phyloP scores from a whole-genome alignment of 140 eudicot genomes.

The Cichorium intybus region DNA sequence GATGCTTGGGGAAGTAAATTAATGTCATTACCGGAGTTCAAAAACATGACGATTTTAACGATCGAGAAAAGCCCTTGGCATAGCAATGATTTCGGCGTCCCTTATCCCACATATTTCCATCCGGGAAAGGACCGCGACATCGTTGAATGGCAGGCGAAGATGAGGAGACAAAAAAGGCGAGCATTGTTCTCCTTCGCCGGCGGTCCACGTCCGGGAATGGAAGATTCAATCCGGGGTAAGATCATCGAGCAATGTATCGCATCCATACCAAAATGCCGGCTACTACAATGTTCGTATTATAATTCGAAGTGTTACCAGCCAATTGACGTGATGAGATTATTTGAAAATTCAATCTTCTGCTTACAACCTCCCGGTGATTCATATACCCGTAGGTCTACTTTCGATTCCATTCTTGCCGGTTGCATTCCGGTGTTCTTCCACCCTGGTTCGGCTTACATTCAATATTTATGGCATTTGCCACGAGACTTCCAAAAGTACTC shows the following conservation, averaged over 20 bases:
- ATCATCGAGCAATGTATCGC: conserved; percentile 51
- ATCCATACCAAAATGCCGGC: conserved; percentile 36
- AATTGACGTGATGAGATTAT: conserved; percentile 43
- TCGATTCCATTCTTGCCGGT: conserved; percentile 86
- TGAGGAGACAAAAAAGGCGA: conserved; percentile 39
- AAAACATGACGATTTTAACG: conserved; percentile 58
- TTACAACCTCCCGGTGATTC: conserved; percentile 92
- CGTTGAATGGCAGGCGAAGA: conserved; percentile 50
- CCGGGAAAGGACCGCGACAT: conserved; percentile 63
- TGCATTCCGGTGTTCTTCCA: conserved; percentile 87
- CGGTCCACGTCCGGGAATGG: conserved; percentile 51
- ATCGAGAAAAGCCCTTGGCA: conserved; percentile 92
- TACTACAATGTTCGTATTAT: conserved; percentile 46
- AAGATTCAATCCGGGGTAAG: conserved; percentile 55
- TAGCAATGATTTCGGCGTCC: conserved; percentile 70
- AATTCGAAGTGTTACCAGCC: conserved; percentile 56
- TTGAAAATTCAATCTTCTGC: conserved; percentile 61
- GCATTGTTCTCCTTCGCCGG: conserved; percentile 64
- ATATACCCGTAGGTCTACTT: conserved; percentile 74
- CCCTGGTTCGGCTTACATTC: conserved; percentile 84
- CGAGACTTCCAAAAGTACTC: conserved; percentile 52
- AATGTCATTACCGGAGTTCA: conserved; percentile 59
- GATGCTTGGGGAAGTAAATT: conserved; percentile 76
- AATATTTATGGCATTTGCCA: conserved; percentile 87
- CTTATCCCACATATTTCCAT: conserved; percentile 90